Evolutionary conservation across 2,329 filamentous ascomycete species (phyloP), one percentile per base, ranked within the genome.

Genomic region (Fusarium dlaminii): DNA sequence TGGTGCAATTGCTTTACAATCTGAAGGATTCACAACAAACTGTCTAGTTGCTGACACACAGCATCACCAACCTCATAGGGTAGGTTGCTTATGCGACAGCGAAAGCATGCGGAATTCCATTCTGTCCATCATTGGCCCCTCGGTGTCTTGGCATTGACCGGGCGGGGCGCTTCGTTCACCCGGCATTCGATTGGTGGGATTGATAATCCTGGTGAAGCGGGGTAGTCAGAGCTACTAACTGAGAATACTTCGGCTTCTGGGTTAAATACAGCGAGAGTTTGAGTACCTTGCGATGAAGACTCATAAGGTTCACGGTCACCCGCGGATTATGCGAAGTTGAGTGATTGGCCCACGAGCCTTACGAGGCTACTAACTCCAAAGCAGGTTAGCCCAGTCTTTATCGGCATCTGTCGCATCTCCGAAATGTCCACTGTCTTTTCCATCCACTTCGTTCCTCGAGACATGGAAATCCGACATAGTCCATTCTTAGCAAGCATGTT

Each of bases 91-190:
- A 64, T 46, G 34, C 30, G 60, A 17, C n/a, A 22, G n/a, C 34
- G 6, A 46, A 27, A 22, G 9, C 4, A 30, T n/a, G 29, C 36
- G 57, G 17, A 8, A 20, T 30, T 18, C 32, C 17, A 17, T 11
- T 22, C 5, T 34, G 1, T 15, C 8, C 0, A 18, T n/a, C 1
- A 67, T 60, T 67, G 65, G 63, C 24, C 43, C 10, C 1, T 69
- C 66, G 66, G 66, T 32, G 34, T 69, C 66, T 69, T 69, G 65
- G 66, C 66, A 69, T 69, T 32, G 5, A 7, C 65, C 66, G 66
- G 52, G 46, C 46, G 24, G 39, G 20, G 32, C 22, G 4, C 1
- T 5, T n/a, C 9, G 12, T 10, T 12, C 8, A 8, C 5, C 5
- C 8, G 2, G 8, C 6, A 6, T 27, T 32, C 18, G 3, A 43